These are phyloP conservation scores for Noccaea bulbosa DNA, from an alignment of 345 rosid genomes.

Conservation along the genomic window DNA sequence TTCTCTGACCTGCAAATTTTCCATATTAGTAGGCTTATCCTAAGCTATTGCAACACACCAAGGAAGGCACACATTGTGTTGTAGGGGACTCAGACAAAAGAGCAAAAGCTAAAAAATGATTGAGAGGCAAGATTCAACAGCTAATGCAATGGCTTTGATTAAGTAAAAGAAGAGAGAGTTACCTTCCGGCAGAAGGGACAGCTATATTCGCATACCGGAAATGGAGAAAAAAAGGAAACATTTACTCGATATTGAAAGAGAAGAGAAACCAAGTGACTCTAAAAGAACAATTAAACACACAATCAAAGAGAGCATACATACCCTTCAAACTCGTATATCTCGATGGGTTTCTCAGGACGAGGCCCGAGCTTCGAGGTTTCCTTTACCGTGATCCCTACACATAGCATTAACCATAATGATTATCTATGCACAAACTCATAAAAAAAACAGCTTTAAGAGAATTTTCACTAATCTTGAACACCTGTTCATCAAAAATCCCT, in stretches of 20 bases:
- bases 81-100: neutral
- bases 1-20: slow-evolving; percentile 77
- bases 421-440: slow-evolving; percentile 2
- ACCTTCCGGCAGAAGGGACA: slow-evolving; percentile 99
- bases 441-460: neutral
- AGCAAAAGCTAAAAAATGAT: slow-evolving; percentile 25
- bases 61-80: neutral
- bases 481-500: neutral
- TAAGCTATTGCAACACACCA: slow-evolving; percentile 6
- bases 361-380: slow-evolving; percentile 82
- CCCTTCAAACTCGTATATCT: slow-evolving; percentile 96
- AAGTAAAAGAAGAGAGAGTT: slow-evolving; percentile 34
- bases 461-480: neutral
- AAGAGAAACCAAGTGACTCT: slow-evolving; percentile 17
- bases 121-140: neutral
- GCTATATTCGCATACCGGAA: slow-evolving; percentile 54
- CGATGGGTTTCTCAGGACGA: slow-evolving; percentile 91
- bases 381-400: slow-evolving; percentile 70
- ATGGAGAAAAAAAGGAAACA: slow-evolving; percentile 32
- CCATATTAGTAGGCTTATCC: slow-evolving; percentile 13
- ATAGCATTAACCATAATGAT: slow-evolving; percentile 9
- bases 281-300: neutral
- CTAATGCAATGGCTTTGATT: neutral
- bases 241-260: slow-evolving; percentile 27
- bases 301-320: slow-evolving; percentile 33